Conservation (phyloP, 164 flowering plant genomes). For the Vitis rupestris region DNA sequence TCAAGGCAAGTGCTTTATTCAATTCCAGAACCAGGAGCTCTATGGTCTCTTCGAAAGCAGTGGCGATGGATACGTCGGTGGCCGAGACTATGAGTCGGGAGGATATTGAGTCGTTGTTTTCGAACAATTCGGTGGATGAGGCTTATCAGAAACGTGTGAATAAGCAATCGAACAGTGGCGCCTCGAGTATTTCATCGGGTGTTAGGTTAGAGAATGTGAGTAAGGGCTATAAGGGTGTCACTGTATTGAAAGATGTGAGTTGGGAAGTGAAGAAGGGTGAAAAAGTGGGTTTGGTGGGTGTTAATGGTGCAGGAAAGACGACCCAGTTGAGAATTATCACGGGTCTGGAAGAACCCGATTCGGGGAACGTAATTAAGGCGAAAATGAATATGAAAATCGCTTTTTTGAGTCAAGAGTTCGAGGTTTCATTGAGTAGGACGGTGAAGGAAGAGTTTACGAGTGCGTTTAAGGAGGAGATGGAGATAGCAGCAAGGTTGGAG, state of each 20-base stretch:
- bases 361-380: constrained; percentile 87
- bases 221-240: constrained; percentile 79
- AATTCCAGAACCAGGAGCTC: constrained; percentile 12
- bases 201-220: constrained; percentile 84
- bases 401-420: constrained; percentile 91
- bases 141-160: constrained; percentile 23
- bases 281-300: constrained; percentile 95
- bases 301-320: constrained; percentile 97
- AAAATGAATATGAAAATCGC: constrained; percentile 84
- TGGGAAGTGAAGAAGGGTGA: constrained; percentile 99
- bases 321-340: constrained; percentile 91
- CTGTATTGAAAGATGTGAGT: constrained; percentile 75
- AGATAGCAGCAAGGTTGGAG: constrained; percentile 70
- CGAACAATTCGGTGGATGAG: constrained; percentile 27
- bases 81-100: constrained; percentile 22
- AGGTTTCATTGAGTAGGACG: constrained; percentile 77
- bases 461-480: constrained; percentile 93
- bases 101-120: constrained; percentile 74
- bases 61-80: constrained; percentile 38
- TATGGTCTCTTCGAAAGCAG: background rate
- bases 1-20: constrained; percentile 14
- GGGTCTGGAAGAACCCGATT: constrained; percentile 91
- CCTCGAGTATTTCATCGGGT: constrained; percentile 83
- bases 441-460: constrained; percentile 91
- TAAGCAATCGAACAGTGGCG: constrained; percentile 50